A percentile compares a stretch with the other conserved stretches of the same genome.
These are phyloP conservation scores for Penicillium sp. DNA, from an alignment of 2,329 filamentous ascomycete species.

Conservation along the genomic window DNA sequence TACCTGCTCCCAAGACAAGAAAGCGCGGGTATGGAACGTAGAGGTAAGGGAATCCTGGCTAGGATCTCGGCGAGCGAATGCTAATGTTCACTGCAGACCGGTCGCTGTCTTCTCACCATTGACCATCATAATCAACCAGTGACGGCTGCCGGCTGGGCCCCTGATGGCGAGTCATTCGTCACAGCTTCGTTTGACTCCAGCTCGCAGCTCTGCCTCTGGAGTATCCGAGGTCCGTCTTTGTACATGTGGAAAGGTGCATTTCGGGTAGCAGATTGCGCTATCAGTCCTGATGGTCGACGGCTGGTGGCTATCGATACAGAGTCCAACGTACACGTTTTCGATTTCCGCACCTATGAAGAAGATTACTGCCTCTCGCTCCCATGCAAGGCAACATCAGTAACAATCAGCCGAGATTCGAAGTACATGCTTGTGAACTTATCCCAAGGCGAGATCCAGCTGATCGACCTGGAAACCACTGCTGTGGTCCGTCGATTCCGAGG, in stretches of 20 bases:
- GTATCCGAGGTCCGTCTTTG: constrained; percentile 55
- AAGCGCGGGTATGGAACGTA: constrained; percentile 69
- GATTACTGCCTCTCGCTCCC: constrained; percentile 67
- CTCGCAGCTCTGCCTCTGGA: constrained; percentile 65
- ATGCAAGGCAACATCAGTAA: constrained; percentile 68
- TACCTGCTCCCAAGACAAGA: constrained; percentile 70
- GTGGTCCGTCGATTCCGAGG: constrained; percentile 70
- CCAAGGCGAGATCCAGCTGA: constrained; percentile 68
- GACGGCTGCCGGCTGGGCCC: constrained; percentile 83
- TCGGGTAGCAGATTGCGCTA: constrained; percentile 76
- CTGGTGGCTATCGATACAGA: constrained; percentile 71
- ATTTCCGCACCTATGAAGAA: constrained; percentile 66
- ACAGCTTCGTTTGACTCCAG: constrained; percentile 68
- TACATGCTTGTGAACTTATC: constrained; percentile 76
- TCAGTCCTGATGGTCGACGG: constrained; percentile 72
- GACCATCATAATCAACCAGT: constrained; percentile 75
- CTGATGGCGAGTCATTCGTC: constrained; percentile 70
- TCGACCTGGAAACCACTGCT: constrained; percentile 68
- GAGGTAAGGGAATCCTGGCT: constrained; percentile 46
- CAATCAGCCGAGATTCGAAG: constrained; percentile 72
- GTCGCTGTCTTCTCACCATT: constrained; percentile 57
- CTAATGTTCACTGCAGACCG: constrained; percentile 47
- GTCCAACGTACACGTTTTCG: constrained; percentile 71
- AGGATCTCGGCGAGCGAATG: not conserved
- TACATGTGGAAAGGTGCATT: constrained; percentile 64